Evolutionary conservation across 2,329 filamentous ascomycete species (phyloP).

Genomic region (Exophiala sp.): DNA sequence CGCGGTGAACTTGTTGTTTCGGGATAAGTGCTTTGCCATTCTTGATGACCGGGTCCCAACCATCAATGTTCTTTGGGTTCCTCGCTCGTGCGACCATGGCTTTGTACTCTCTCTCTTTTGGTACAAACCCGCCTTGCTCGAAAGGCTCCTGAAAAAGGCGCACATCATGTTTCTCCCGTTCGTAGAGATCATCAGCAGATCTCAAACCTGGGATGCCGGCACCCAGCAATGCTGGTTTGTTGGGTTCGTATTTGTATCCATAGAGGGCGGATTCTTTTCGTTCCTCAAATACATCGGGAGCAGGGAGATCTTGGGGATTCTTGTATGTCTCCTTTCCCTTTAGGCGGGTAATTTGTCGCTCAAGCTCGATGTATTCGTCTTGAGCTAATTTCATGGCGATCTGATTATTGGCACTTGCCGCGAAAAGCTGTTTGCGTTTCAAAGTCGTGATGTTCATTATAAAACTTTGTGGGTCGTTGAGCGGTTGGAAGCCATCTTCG

Average conservation of each 20-base stretch:
- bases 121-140: constrained; percentile 48
- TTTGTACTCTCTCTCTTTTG: constrained; percentile 41
- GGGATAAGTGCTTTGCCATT: constrained; percentile 30
- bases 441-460: constrained; percentile 19
- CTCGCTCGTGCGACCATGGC: constrained; percentile 38
- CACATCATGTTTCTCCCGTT: constrained; percentile 34
- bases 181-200: constrained; percentile 23
- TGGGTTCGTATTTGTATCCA: constrained; percentile 56
- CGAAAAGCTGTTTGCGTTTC: constrained; percentile 43
- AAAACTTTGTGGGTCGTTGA: constrained; percentile 24
- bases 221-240: constrained; percentile 30
- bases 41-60: constrained; percentile 37
- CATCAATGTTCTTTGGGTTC: constrained; percentile 37
- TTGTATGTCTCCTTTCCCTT: constrained; percentile 51
- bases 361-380: constrained; percentile 54
- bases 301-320: constrained; percentile 44
- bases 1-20: constrained; percentile 20
- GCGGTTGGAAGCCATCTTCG: constrained; percentile 25
- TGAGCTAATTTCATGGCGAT: constrained; percentile 54
- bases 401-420: constrained; percentile 53
- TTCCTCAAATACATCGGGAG: constrained; percentile 53
- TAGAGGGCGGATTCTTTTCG: constrained; percentile 61
- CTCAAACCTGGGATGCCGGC: constrained; percentile 34
- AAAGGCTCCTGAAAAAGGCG: constrained; percentile 56
- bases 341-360: constrained; percentile 47